Evolutionary conservation across 805 yeast genomes (phyloP), one percentile per base, ranked within the genome.

Genomic region (Metschnikowia gruessii): DNA sequence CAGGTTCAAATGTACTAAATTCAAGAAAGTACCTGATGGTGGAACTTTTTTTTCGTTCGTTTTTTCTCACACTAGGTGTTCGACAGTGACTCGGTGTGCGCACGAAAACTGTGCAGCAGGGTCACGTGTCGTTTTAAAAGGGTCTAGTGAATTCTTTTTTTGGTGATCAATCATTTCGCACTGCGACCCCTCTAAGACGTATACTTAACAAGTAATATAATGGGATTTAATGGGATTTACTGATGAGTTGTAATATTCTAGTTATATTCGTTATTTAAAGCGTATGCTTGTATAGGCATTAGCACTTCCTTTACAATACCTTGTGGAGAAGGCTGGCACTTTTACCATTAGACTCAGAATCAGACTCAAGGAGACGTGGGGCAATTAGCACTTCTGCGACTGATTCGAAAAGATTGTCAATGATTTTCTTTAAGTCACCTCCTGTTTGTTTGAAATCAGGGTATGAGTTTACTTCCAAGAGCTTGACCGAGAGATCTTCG

Each of bases 401-500:
- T 10, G 75, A 75, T 22, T 77, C 81, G 57, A 91, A 86, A 37
- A 91, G 69, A 30, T 77, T 85, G 52, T 75, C 74, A 26, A 94
- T 86, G 18, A 89, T 58, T 2, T 56, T 70, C 59, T 85, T 86
- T 56, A 92, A 70, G 7, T 77, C 85, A 13, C 70, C 78, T 15
- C 99, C 99, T 0, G 98, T 94, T 66, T 94, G 99, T 59, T 89
- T 90, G 69, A 94, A 94, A 62, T 94, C 99, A 1, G 99, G 99
- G 60, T 85, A 94, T 13, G 98, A 84, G 59, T 94, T 94, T 37
- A 90, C 87, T 64, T 94, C 98, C 35, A 92, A 67, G 22, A 94
- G 61, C 37, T 72, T 74, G 2, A 86, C 92, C 12, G 74, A 62
- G 18, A 64, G 60, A 26, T 79, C 69, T 2, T 65, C 68, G 55